These are phyloP conservation scores for Neonectria faginata DNA, from an alignment of 2,329 filamentous ascomycete species.

Conservation along the genomic window DNA sequence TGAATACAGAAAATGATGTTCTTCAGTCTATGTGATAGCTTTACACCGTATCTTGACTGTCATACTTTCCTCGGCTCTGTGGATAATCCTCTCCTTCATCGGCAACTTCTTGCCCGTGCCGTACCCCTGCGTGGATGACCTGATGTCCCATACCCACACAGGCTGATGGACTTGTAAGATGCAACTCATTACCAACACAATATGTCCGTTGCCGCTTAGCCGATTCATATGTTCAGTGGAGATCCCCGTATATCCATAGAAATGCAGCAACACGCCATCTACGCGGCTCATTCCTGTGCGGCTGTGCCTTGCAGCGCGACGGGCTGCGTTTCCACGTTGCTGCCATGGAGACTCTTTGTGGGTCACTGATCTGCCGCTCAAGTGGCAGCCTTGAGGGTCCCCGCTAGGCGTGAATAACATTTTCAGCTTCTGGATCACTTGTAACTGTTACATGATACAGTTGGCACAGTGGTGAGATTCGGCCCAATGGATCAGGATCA, in stretches of 20 bases:
- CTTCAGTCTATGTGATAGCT: too few relatives aligned
- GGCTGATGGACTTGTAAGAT: too few relatives aligned
- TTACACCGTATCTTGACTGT: too few relatives aligned
- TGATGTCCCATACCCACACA: too few relatives aligned
- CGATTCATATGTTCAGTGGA: neutral
- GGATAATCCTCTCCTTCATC: too few relatives aligned
- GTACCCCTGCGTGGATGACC: too few relatives aligned
- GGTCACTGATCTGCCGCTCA: neutral
- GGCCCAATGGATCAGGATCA: neutral
- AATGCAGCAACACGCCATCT: neutral
- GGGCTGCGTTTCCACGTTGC: neutral
- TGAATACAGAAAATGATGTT: too few relatives aligned
- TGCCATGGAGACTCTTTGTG: neutral
- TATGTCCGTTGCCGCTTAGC: too few relatives aligned
- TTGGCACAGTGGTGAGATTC: neutral
- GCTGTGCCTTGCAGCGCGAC: neutral
- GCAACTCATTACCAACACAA: too few relatives aligned
- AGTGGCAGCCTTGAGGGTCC: neutral
- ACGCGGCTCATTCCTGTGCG: too few relatives aligned
- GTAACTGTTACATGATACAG: neutral
- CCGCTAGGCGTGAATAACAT: neutral
- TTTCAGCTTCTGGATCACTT: neutral
- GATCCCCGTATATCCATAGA: neutral
- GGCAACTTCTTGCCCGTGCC: too few relatives aligned
- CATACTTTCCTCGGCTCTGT: too few relatives aligned